These are phyloP conservation scores for Cornus kousa DNA, from an alignment of 148 eudicot genomes.

Conservation along the genomic window DNA sequence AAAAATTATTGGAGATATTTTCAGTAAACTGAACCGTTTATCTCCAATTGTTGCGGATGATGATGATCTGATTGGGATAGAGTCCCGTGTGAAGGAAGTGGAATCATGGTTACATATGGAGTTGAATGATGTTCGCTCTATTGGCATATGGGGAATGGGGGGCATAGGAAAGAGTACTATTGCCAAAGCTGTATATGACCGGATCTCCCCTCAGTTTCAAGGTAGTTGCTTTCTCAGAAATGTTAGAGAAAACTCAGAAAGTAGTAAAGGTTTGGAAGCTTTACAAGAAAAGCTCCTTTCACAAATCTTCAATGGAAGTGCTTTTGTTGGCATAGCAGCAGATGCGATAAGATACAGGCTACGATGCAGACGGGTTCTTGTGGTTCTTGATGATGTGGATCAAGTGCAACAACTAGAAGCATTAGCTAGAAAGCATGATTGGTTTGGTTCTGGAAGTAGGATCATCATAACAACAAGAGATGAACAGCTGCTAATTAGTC, in stretches of 20 bases:
- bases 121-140: not conserved
- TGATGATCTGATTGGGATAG: conserved; percentile 3
- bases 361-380: not conserved
- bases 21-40: not conserved
- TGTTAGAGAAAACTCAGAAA: conserved; percentile 5
- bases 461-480: conserved; percentile 20
- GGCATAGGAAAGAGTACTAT: conserved; percentile 13
- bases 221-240: conserved; percentile 3
- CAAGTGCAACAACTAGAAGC: not conserved
- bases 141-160: conserved; percentile 12
- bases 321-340: no score
- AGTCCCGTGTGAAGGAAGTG: not conserved
- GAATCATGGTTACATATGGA: not conserved
- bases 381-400: conserved; percentile 12
- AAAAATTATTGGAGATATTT: not conserved
- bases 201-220: not conserved
- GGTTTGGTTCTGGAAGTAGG: conserved; percentile 19
- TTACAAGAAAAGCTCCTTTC: not conserved
- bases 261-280: not conserved
- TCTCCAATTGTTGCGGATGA: not conserved
- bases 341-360: not conserved
- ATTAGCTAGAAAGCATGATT: not conserved
- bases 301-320: no score
- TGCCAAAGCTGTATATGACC: conserved; percentile 1
- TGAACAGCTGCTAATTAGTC: not conserved